Evolutionary conservation across 176 grass and related monocot genomes (phyloP), one percentile per base, ranked within the genome.

Genomic region (Saccharum officinarum): DNA sequence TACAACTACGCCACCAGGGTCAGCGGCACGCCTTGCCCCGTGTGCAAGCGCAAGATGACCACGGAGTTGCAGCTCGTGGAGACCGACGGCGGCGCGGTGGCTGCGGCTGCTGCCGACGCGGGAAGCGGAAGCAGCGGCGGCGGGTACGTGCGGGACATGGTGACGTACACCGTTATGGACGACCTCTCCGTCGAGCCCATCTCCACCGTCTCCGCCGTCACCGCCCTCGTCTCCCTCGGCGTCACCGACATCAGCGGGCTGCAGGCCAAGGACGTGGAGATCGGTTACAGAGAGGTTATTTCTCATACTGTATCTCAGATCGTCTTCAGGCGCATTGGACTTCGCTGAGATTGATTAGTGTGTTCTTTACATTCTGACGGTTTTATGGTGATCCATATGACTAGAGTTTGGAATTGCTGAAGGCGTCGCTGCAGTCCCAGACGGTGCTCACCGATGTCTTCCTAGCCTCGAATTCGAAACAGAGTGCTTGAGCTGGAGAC

Each of bases 131-230:
- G 40, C 28, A 1, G 0, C 0, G 71, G 38, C 0, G 77, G 38
- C 0, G 86, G 81, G 2, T 88, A 75, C 18, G 86, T 92, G 11
- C 76, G 77, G 38, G 86, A 49, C 23, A n/a, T 25, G 2, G 57
- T 85, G 44, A 81, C 64, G 44, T 69, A 81, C 71, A 86, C 67
- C 0, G 64, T 89, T 15, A 85, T 84, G 84, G 91, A 92, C 61
- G 80, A 89, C 80, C 76, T 92, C 15, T 59, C 61, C 0, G 30
- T 92, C 7, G 64, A 10, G 33, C 87, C 87, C 39, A 80, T 88
- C 82, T 88, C 90, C 9, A 77, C 76, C 61, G 75, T 88, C 25
- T 52, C 78, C 5, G 70, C 36, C 23, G 81, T 88, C 68, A 71
- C 71, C 2, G 10, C 78, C 12, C 34, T 92, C 12, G 80, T 67